Evolutionary conservation across 2,329 filamentous ascomycete genomes (phyloP).

Genomic region (Teratosphaeria gauchensis): DNA sequence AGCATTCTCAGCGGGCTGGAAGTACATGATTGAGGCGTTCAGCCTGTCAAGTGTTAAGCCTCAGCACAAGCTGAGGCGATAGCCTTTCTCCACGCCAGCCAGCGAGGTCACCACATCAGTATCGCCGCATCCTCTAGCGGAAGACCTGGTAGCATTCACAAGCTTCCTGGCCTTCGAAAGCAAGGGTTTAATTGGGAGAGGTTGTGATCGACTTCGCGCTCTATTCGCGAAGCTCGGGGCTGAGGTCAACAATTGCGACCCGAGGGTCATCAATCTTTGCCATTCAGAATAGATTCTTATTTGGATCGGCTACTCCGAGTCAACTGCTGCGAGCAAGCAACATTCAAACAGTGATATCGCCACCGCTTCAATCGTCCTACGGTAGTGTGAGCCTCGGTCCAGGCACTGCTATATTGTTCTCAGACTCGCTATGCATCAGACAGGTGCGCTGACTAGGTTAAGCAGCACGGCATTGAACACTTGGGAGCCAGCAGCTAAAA

Average conservation of each 20-base stretch:
- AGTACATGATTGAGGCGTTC: not conserved
- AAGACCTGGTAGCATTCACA: not conserved
- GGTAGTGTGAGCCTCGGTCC: too few relatives aligned
- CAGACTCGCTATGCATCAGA: not conserved
- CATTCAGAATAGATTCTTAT: too few relatives aligned
- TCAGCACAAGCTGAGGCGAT: not conserved
- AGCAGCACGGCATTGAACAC: not conserved
- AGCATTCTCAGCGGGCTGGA: not conserved
- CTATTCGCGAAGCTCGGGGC: not conserved
- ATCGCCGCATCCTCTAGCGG: not conserved
- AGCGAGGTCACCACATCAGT: not conserved
- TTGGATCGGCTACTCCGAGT: too few relatives aligned
- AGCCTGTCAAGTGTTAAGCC: not conserved
- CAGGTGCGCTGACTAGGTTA: not conserved
- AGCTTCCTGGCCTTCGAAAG: not conserved
- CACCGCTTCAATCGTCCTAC: too few relatives aligned
- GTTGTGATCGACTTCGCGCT: not conserved
- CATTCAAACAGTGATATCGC: too few relatives aligned
- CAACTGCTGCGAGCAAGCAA: too few relatives aligned
- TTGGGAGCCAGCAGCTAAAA: not conserved
- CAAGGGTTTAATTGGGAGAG: not conserved
- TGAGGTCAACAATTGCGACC: not conserved
- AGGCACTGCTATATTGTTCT: too few relatives aligned
- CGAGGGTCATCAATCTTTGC: not conserved
- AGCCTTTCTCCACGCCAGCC: not conserved